Conservation (phyloP, 148 eudicot species). For the Gaultheria prostrata region DNA sequence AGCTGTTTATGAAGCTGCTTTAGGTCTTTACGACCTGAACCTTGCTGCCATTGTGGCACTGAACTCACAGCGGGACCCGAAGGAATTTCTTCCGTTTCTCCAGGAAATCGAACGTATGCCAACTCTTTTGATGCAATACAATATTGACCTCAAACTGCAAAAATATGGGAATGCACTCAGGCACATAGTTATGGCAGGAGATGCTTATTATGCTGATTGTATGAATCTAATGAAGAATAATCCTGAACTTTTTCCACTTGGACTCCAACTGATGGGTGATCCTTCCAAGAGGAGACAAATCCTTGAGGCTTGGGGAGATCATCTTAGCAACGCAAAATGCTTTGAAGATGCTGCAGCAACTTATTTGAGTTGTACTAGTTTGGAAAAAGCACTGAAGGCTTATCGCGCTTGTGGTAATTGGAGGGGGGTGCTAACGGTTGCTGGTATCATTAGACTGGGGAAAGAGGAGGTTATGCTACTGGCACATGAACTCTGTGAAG, state of each 20-base stretch:
- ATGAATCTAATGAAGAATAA: slow-evolving; percentile 68
- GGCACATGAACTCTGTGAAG: slow-evolving; percentile 89
- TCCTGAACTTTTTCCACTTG: slow-evolving; percentile 76
- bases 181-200: slow-evolving; percentile 75
- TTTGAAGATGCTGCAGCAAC: slow-evolving; percentile 93
- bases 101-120: slow-evolving; percentile 81
- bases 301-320: slow-evolving; percentile 96
- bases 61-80: slow-evolving; percentile 89
- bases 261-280: slow-evolving; percentile 62
- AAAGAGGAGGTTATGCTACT: slow-evolving; percentile 64
- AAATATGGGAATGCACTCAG: slow-evolving; percentile 81
- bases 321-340: slow-evolving; percentile 62
- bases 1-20: slow-evolving; percentile 93
- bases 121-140: slow-evolving; percentile 64
- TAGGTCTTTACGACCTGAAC: slow-evolving; percentile 92
- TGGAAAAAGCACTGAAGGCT: slow-evolving; percentile 86
- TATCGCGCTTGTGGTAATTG: slow-evolving; percentile 84
- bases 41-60: slow-evolving; percentile 98
- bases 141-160: slow-evolving; percentile 69
- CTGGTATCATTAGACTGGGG: slow-evolving; percentile 74
- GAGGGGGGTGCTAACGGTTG: slow-evolving; percentile 81
- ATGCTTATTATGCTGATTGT: slow-evolving; percentile 61
- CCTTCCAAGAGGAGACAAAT: slow-evolving; percentile 52
- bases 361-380: slow-evolving; percentile 63
- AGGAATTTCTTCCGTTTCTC: slow-evolving; percentile 94